Conservation (phyloP, 2,329 filamentous ascomycete species). For the Cladobotryum protrusum region DNA sequence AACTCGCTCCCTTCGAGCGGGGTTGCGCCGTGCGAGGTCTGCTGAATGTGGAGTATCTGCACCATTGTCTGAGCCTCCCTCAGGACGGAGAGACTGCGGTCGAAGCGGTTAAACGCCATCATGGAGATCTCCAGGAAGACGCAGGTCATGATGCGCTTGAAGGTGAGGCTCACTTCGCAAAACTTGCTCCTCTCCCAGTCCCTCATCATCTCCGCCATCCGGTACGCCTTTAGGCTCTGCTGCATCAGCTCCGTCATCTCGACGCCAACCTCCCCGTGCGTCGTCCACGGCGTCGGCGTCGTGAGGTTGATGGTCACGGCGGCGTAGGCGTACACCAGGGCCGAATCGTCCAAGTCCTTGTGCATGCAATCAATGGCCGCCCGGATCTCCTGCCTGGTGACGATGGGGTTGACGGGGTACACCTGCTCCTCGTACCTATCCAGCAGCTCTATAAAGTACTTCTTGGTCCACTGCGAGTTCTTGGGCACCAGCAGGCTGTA, state of each 20-base stretch:
- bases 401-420: slow-evolving; percentile 32
- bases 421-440: slow-evolving; percentile 30
- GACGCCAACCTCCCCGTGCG: slow-evolving; percentile 22
- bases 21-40: slow-evolving; percentile 26
- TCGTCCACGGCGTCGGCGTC: slow-evolving; percentile 21
- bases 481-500: no score
- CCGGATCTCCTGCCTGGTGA: slow-evolving; percentile 26
- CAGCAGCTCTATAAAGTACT: slow-evolving; percentile 29
- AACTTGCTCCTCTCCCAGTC: slow-evolving; percentile 29
- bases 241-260: slow-evolving; percentile 25
- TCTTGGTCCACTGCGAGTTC: slow-evolving; percentile 16
- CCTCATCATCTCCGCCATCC: slow-evolving; percentile 21
- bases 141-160: slow-evolving; percentile 41
- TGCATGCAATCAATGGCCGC: slow-evolving; percentile 28
- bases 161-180: slow-evolving; percentile 32
- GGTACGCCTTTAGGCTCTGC: slow-evolving; percentile 18
- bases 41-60: slow-evolving; percentile 37
- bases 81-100: slow-evolving; percentile 42
- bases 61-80: slow-evolving; percentile 41
- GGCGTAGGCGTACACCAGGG: slow-evolving; percentile 30
- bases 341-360: slow-evolving; percentile 26
- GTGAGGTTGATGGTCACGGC: slow-evolving; percentile 32
- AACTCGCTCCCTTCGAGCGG: slow-evolving; percentile 13
- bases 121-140: slow-evolving; percentile 47
- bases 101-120: slow-evolving; percentile 40